These are phyloP conservation scores for Aristolochia fimbriata DNA, from an alignment of 164 flowering plant genomes.

Conservation along the genomic window DNA sequence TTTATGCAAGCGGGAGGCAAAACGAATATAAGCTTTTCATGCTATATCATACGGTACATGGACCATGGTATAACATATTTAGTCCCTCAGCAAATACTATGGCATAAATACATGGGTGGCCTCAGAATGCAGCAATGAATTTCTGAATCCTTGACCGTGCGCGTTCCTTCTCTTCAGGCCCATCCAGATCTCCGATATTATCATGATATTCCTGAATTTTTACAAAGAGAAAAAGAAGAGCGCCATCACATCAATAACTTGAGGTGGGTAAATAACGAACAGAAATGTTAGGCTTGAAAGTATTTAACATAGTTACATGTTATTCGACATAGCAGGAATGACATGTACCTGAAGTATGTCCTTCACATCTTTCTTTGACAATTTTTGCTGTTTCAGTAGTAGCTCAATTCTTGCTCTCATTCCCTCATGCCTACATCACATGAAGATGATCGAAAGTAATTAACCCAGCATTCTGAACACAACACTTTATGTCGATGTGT, in stretches of 20 bases:
- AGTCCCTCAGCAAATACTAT: too few relatives aligned
- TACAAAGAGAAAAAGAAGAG: not conserved
- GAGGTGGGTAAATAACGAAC: not conserved
- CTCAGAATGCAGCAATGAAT: conserved; percentile 61
- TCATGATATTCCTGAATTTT: conserved; percentile 82
- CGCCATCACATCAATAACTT: not conserved
- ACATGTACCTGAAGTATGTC: conserved; percentile 93
- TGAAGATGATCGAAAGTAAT: not conserved
- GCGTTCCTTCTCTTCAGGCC: conserved; percentile 88
- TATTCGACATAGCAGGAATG: not conserved
- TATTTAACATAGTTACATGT: not conserved
- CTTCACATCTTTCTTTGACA: conserved; percentile 58
- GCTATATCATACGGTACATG: too few relatives aligned
- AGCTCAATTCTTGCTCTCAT: conserved; percentile 87
- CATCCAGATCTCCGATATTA: conserved; percentile 91
- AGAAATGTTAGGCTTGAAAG: not conserved
- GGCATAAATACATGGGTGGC: too few relatives aligned
- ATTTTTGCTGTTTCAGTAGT: conserved; percentile 71
- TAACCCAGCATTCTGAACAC: not conserved
- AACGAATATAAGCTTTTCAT: too few relatives aligned
- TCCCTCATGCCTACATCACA: conserved; percentile 43
- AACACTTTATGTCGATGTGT: too few relatives aligned
- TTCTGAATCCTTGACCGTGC: conserved; percentile 63
- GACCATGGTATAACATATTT: too few relatives aligned
- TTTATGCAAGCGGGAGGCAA: too few relatives aligned